Evolutionary conservation across 148 eudicot genomes (phyloP), one percentile per base, ranked within the genome.

Genomic region (Gaultheria prostrata): DNA sequence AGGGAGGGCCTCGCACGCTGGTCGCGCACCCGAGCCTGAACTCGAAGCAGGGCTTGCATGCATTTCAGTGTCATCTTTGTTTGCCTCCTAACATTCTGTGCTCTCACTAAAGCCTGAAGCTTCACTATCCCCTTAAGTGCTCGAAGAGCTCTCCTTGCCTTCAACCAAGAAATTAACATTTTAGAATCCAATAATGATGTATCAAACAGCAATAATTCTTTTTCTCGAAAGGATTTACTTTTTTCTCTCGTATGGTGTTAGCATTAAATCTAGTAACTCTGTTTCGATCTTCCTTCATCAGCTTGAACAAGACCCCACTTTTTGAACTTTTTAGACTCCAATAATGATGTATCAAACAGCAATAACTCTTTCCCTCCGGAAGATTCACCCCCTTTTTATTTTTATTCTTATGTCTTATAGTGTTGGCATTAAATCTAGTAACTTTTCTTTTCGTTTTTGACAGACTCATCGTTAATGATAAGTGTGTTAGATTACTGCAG

Each of bases 81-180:
- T 89, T 93, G 98, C 83, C 87, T 93, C 74, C 98, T 77, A 13
- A 93, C 92, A 78, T 90, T 95, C 70, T 90, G 92, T 74, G 97
- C 98, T 89, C 98, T 91, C 72, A 95, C 91, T 63, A 95, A 84
- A 69, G 98, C 98, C 81, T 95, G 98, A 69, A 95, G 95, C 89
- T 89, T 94, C 81, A 94, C 98, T n/a, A 95, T 90, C 82, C 98
- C 98, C 82, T 88, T 91, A 0, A 95, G 90, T 21, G 95, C 97
- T 13, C 88, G 72, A 32, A 94, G 84, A 43, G 98, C 98, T 84
- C 92, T 88, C 88, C 98, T 92, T 74, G 98, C 98, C 98, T 96
- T 56, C 83, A 85, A 46, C 24, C 76, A 67, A n/a, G 1, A 0
- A 26, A 26, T 65, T 13, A 18, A 24, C 51, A 39, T 59, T 10